Conservation (phyloP, 2,329 filamentous ascomycete genomes). For the Trematosphaeria pertusa region DNA sequence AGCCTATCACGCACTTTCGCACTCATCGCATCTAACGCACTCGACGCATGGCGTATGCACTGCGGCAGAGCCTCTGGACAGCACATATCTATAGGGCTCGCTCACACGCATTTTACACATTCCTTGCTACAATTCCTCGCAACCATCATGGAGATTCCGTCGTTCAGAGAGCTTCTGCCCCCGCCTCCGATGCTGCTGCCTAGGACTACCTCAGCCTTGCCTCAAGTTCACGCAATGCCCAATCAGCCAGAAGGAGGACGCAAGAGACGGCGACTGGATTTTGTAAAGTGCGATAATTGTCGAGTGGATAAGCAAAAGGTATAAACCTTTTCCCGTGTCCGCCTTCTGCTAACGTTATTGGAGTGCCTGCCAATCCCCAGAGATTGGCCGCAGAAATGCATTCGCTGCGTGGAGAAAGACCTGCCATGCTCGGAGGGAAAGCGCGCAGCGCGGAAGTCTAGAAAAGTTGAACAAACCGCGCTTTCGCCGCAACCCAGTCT, state of each 20-base stretch:
- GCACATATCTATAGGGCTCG: neutral
- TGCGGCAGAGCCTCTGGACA: neutral
- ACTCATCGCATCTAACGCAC: neutral
- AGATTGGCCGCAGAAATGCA: neutral
- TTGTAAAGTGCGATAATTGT: slow-evolving; percentile 7
- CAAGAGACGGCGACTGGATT: slow-evolving; percentile 2
- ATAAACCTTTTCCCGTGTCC: neutral
- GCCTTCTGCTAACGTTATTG: neutral
- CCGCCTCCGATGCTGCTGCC: neutral
- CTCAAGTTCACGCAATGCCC: neutral
- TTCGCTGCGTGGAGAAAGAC: slow-evolving; percentile 5
- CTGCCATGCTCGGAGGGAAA: slow-evolving; percentile 8
- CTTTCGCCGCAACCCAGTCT: neutral
- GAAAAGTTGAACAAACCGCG: neutral
- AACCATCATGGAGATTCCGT: neutral
- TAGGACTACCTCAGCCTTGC: neutral
- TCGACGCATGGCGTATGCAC: neutral
- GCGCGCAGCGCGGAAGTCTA: neutral
- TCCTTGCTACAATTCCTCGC: neutral
- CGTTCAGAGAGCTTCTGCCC: neutral
- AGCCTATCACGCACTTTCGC: slow-evolving; percentile 8
- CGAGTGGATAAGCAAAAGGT: slow-evolving; percentile 10
- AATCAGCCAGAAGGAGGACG: neutral
- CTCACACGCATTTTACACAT: neutral
- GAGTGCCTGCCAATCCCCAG: slow-evolving; percentile 1